phyloP scores from a whole-genome alignment of 495 filamentous ascomycete species.

The Penicillium macrosclerotiorum region DNA sequence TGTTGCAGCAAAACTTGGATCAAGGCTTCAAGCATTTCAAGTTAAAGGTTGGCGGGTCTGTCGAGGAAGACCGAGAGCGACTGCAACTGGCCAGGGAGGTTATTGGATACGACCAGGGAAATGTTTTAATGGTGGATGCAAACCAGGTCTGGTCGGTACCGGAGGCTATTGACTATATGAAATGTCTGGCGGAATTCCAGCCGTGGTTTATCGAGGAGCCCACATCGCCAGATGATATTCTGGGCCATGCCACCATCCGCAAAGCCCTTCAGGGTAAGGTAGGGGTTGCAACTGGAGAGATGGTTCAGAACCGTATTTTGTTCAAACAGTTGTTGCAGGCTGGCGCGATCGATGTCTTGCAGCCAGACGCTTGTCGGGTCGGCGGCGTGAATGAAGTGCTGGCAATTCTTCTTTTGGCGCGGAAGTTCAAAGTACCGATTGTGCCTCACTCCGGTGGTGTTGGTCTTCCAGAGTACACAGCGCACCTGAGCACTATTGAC shows the following conservation, averaged over 20 bases:
- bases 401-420: constrained; percentile 83
- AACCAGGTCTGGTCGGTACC: constrained; percentile 95
- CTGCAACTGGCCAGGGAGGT: constrained; percentile 74
- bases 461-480: constrained; percentile 89
- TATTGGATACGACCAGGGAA: constrained; percentile 82
- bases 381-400: constrained; percentile 92
- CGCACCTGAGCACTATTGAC: constrained; percentile 91
- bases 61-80: constrained; percentile 70
- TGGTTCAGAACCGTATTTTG: constrained; percentile 93
- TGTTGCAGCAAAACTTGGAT: constrained; percentile 68
- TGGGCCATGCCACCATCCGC: constrained; percentile 81
- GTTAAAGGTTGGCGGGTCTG: constrained; percentile 75
- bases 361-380: constrained; percentile 91
- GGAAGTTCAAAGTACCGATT: constrained; percentile 78
- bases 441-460: constrained; percentile 90
- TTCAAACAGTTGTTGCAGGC: constrained; percentile 87
- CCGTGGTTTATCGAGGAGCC: constrained; percentile 98
- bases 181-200: constrained; percentile 75
- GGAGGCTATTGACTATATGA: constrained; percentile 87
- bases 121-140: constrained; percentile 91
- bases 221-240: constrained; percentile 89
- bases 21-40: constrained; percentile 89
- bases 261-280: constrained; percentile 71
- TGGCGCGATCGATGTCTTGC: constrained; percentile 81
- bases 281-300: constrained; percentile 90